These are phyloP conservation scores for Rhodomyrtus tomentosa DNA, from an alignment of 345 rosid species.

Conservation along the genomic window DNA sequence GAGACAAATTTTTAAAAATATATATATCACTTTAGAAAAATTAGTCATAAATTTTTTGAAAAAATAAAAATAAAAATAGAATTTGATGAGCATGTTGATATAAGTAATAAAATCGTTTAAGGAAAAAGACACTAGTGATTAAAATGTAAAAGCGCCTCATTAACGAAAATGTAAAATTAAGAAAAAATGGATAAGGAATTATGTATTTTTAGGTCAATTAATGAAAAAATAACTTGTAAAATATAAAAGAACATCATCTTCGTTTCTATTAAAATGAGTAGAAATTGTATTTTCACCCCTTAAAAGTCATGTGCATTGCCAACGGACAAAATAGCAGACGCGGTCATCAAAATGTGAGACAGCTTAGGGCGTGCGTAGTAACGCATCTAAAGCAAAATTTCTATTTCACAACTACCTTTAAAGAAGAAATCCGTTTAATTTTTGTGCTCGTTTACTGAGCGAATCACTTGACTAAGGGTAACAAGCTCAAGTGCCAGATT, in stretches of 20 bases:
- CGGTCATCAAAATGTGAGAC: neutral
- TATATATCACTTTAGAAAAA: neutral
- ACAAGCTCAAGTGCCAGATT: too few relatives aligned
- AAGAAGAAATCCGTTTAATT: too few relatives aligned
- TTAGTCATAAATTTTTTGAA: neutral
- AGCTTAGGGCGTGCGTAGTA: neutral
- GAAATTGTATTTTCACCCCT: neutral
- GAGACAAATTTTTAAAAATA: neutral
- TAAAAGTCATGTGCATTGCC: neutral
- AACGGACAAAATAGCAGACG: rapidly evolving
- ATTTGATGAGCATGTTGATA: neutral
- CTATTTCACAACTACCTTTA: too few relatives aligned
- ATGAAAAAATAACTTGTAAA: neutral
- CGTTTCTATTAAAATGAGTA: neutral
- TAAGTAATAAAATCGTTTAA: neutral
- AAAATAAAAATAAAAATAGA: neutral
- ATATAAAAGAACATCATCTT: neutral
- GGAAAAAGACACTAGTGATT: neutral
- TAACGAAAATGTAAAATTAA: neutral
- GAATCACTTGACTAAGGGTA: too few relatives aligned
- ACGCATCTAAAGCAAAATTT: too few relatives aligned
- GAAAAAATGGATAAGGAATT: neutral
- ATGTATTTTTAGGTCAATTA: neutral
- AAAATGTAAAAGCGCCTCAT: neutral
- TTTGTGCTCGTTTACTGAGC: too few relatives aligned